These are phyloP conservation scores for Esteya vermicola DNA, from an alignment of 2,329 filamentous ascomycete genomes.

Conservation along the genomic window DNA sequence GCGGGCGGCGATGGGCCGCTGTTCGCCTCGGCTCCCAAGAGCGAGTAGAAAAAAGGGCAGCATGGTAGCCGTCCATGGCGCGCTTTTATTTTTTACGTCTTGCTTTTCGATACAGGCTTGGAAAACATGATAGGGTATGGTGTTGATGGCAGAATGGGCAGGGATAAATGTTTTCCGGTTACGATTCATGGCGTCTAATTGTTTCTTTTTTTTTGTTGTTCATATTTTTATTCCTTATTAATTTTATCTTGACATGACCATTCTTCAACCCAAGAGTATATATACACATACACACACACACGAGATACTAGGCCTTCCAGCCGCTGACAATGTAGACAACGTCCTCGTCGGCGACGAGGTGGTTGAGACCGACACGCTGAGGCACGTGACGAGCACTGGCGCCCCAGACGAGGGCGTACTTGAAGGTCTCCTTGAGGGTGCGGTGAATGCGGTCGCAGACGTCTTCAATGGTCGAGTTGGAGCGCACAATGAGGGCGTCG, in stretches of 20 bases:
- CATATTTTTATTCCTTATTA: no score
- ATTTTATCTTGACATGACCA: neutral
- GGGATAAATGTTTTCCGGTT: no score
- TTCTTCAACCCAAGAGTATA: neutral
- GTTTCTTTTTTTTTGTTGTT: no score
- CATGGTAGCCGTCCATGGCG: no score
- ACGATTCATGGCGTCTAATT: no score
- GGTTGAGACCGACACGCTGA: constrained; percentile 76
- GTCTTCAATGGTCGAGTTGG: constrained; percentile 82
- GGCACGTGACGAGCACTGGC: constrained; percentile 90
- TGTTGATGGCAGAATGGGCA: neutral
- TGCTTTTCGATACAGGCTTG: no score
- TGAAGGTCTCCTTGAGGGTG: constrained; percentile 94
- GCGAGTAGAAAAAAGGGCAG: no score
- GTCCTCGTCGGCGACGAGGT: constrained; percentile 60
- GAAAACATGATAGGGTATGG: neutral
- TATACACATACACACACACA: no score
- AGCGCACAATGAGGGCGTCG: constrained; percentile 86
- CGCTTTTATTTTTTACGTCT: no score
- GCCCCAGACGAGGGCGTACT: constrained; percentile 96
- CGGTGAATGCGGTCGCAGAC: constrained; percentile 93
- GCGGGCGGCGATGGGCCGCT: constrained; percentile 33
- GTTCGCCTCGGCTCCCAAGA: constrained; percentile 12
- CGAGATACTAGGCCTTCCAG: constrained; percentile 36
- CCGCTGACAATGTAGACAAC: constrained; percentile 54